Conservation (phyloP, 352 stramenopile species). For the Globisporangium spinosum region DNA sequence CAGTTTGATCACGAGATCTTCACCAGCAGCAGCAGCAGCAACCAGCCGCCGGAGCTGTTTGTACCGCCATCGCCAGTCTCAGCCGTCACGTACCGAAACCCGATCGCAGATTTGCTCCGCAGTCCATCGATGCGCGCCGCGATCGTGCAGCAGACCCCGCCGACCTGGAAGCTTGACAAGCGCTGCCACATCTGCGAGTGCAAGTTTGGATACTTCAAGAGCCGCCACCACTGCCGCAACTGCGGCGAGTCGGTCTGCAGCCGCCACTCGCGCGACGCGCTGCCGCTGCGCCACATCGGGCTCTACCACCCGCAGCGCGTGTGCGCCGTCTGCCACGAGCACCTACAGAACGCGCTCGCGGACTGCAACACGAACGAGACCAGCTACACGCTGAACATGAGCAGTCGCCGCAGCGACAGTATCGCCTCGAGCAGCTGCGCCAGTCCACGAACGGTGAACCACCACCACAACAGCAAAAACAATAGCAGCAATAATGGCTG, state of each 20-base stretch:
- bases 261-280: conserved; percentile 53
- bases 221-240: conserved; percentile 79
- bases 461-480: not conserved
- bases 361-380: conserved; percentile 19
- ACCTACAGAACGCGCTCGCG: conserved; percentile 32
- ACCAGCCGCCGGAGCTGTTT: not conserved
- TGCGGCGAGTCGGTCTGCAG: conserved; percentile 78
- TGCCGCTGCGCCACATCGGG: conserved; percentile 59
- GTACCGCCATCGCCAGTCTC: not conserved
- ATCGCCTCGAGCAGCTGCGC: conserved; percentile 7
- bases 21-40: not conserved
- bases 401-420: not conserved
- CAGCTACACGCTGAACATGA: not conserved
- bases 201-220: conserved; percentile 77
- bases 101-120: conserved; percentile 17
- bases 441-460: not conserved
- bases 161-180: conserved; percentile 53
- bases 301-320: conserved; percentile 61
- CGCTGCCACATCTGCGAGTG: conserved; percentile 61
- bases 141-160: conserved; percentile 24
- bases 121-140: conserved; percentile 14
- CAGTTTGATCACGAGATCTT: not conserved
- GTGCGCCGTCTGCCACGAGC: conserved; percentile 57
- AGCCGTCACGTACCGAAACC: conserved; percentile 13
- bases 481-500: not conserved